Conservation (phyloP, 768 basidiomycete species). For the Amanita brunnescens region DNA sequence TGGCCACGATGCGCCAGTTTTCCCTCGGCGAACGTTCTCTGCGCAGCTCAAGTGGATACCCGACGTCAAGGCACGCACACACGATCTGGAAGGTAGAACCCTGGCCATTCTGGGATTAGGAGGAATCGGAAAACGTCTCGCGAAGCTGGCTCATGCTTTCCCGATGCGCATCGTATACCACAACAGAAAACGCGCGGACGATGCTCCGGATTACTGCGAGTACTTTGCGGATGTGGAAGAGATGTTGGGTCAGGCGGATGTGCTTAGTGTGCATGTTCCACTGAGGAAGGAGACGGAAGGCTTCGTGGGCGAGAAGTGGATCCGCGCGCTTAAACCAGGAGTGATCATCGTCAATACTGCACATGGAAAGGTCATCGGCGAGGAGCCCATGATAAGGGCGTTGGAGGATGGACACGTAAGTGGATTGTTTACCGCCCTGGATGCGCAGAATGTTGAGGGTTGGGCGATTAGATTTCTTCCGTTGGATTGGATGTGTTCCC, state of each 20-base stretch:
- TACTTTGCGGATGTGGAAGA: constrained; percentile 59
- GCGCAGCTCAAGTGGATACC: constrained; percentile 56
- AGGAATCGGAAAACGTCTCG: constrained; percentile 66
- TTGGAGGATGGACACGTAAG: constrained; percentile 83
- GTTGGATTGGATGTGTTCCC: constrained; percentile 86
- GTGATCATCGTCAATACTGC: constrained; percentile 82
- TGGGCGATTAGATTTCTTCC: constrained; percentile 48
- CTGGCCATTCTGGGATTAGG: constrained; percentile 70
- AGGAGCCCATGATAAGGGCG: constrained; percentile 78
- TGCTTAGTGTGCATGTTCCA: constrained; percentile 82
- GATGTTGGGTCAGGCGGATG: constrained; percentile 67
- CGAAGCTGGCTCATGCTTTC: constrained; percentile 67
- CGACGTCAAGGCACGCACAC: constrained; percentile 36
- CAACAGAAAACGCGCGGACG: constrained; percentile 44
- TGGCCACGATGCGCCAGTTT: constrained; percentile 71
- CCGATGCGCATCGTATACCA: constrained; percentile 89
- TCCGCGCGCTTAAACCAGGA: constrained; percentile 69
- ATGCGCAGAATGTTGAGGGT: not conserved
- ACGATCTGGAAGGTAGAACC: constrained; percentile 61
- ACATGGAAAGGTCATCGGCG: constrained; percentile 85
- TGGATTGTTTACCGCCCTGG: constrained; percentile 9
- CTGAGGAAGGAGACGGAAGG: constrained; percentile 66
- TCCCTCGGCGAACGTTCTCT: constrained; percentile 53
- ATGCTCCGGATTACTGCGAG: constrained; percentile 65
- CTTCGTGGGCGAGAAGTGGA: constrained; percentile 66